Conservation (phyloP, 768 basidiomycete species). For the Tylopilus balloui region DNA sequence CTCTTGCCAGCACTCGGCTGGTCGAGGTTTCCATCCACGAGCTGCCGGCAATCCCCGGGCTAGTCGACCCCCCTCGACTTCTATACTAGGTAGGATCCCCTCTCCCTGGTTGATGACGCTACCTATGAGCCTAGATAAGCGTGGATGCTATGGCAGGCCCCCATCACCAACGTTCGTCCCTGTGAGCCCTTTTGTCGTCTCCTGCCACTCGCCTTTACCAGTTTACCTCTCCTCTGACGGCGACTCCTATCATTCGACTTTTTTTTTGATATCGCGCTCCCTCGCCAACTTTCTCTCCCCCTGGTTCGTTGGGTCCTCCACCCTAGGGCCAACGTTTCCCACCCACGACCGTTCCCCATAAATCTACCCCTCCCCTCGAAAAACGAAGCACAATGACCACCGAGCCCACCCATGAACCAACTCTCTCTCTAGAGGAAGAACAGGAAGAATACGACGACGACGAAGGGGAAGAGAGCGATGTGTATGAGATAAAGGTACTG, state of each 20-base stretch:
- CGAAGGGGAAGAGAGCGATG: constrained; percentile 29
- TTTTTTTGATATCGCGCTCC: neutral
- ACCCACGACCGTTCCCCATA: constrained; percentile 1
- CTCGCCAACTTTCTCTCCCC: constrained; percentile 3
- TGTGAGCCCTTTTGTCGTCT: constrained; percentile 12
- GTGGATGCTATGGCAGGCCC: constrained; percentile 13
- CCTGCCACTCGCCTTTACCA: no score
- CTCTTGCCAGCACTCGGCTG: neutral
- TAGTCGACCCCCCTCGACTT: constrained; percentile 13
- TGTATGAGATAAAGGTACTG: constrained; percentile 25
- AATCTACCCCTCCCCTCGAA: neutral
- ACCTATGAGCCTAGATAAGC: neutral
- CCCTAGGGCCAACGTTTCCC: constrained; percentile 6
- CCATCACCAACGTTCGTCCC: constrained; percentile 28
- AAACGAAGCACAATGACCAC: constrained; percentile 18
- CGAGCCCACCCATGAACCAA: constrained; percentile 17
- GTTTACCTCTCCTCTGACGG: no score
- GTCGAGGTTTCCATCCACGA: constrained; percentile 4
- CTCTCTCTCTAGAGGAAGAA: neutral
- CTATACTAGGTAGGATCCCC: constrained; percentile 9
- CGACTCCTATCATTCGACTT: neutral
- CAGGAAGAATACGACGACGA: constrained; percentile 10
- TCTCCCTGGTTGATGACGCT: no score
- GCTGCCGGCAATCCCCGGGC: constrained; percentile 15
- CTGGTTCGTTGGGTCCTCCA: constrained; percentile 4